Evolutionary conservation across 2,329 filamentous ascomycete genomes (phyloP), one percentile per base, ranked within the genome.

Genomic region (Penicillium rolfsii): DNA sequence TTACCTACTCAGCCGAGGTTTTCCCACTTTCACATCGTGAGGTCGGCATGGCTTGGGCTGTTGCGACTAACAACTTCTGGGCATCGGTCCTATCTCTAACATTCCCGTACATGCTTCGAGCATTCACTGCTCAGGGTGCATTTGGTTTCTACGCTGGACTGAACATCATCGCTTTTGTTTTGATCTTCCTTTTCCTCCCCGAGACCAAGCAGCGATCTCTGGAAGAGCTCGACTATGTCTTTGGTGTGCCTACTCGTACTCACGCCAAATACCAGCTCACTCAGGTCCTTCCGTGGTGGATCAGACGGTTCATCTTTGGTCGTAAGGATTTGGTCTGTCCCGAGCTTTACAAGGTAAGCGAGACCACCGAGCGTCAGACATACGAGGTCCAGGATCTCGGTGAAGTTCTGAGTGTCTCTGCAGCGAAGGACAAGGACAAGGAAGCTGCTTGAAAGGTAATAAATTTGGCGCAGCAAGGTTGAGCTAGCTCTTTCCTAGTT

Each of bases 71-170:
- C 61, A 71, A 76, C 33, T 80, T 78, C 68, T 81, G 72, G 77
- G 77, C 79, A 4, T 69, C 74, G 12, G 72, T 80, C 1, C 70
- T 83, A 2, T 77, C 76, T 0, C 68, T 83, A 38, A 78, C 79
- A 1, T 81, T 79, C 63, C 79, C 79, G 4, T 72, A 73, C 19
- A 76, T 80, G 52, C 70, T 81, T 9, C 71, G 67, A n/a, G 79
- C 76, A 4, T 76, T 85, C 63, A 79, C 72, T 4, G 74, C 80
- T 0, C 77, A 77, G 4, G 82, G 81, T 2, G 82, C 84, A 0
- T 87, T 87, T 62, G 81, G 84, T 7, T 85, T 87, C 71, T 88
- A 88, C 55, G 72, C 73, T 2, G 82, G 74, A 0, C 73, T 88
- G 16, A 89, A 88, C 60, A 58, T 87, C 7, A 64, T 84, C 1